Evolutionary conservation across 164 flowering plant species (phyloP).

Genomic region (Echeveria elegans): DNA sequence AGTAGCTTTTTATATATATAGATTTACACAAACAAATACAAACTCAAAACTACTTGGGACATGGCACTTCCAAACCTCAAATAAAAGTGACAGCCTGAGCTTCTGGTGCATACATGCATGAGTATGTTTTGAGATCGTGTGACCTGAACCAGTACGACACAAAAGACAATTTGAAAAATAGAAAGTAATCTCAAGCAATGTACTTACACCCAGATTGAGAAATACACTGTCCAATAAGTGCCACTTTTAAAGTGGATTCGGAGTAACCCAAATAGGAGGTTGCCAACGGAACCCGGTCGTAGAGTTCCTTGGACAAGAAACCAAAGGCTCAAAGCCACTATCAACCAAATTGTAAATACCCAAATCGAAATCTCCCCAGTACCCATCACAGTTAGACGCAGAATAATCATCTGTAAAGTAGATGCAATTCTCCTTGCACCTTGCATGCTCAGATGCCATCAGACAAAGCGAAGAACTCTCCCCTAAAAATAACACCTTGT

Average conservation of each 20-base stretch:
- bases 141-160: neutral
- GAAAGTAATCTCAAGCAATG: neutral
- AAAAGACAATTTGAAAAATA: neutral
- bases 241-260: conserved; percentile 20
- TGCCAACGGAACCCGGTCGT: conserved; percentile 16
- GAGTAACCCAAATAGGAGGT: conserved; percentile 46
- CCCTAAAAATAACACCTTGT: conserved; percentile 36
- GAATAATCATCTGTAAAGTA: conserved; percentile 54
- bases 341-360: conserved; percentile 37
- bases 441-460: conserved; percentile 28
- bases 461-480: conserved; percentile 40
- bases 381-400: conserved; percentile 25
- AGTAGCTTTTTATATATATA: too few relatives aligned
- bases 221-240: neutral
- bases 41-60: too few relatives aligned
- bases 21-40: too few relatives aligned
- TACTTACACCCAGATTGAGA: neutral
- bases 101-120: too few relatives aligned
- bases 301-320: conserved; percentile 23
- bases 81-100: too few relatives aligned
- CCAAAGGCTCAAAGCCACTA: conserved; percentile 27
- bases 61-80: too few relatives aligned
- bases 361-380: conserved; percentile 29
- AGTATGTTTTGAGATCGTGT: too few relatives aligned
- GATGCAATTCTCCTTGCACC: conserved; percentile 31